Percentiles rank a stretch among this genome's conserved stretches.
phyloP scores from a whole-genome alignment of 306 rosid genomes.

The Prosopis cineraria region DNA sequence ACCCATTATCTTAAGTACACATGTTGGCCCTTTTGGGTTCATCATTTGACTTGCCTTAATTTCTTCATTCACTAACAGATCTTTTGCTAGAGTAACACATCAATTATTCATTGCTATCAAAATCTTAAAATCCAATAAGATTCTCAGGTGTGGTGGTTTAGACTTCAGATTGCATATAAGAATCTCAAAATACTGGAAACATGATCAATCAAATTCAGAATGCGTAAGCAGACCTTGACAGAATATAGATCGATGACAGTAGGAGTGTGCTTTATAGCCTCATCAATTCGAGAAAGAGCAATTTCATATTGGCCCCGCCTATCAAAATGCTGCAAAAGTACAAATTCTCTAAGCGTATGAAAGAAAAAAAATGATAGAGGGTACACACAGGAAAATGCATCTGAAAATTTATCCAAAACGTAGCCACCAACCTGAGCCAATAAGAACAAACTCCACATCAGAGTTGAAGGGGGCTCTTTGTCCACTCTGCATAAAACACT shows the following conservation, averaged over 20 bases:
- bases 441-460: conserved; percentile 70
- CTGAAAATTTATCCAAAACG: neutral
- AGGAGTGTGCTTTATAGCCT: conserved; percentile 89
- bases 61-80: neutral
- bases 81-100: neutral
- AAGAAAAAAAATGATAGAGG: neutral
- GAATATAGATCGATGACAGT: conserved; percentile 95
- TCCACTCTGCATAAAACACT: conserved; percentile 45
- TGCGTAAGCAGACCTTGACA: conserved; percentile 62
- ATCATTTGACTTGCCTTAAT: conserved; percentile 28
- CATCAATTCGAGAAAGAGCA: conserved; percentile 78
- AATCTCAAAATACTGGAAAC: neutral
- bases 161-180: neutral
- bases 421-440: conserved; percentile 61
- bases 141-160: neutral
- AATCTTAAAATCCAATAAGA: neutral
- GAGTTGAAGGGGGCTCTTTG: conserved; percentile 79
- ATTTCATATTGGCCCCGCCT: conserved; percentile 78
- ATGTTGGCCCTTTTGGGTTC: neutral
- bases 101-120: neutral
- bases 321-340: conserved; percentile 87
- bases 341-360: conserved; percentile 17
- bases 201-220: neutral
- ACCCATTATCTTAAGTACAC: conserved; percentile 11
- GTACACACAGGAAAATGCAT: neutral